Conservation (phyloP, 768 basidiomycete genomes). For the Russula sp. region DNA sequence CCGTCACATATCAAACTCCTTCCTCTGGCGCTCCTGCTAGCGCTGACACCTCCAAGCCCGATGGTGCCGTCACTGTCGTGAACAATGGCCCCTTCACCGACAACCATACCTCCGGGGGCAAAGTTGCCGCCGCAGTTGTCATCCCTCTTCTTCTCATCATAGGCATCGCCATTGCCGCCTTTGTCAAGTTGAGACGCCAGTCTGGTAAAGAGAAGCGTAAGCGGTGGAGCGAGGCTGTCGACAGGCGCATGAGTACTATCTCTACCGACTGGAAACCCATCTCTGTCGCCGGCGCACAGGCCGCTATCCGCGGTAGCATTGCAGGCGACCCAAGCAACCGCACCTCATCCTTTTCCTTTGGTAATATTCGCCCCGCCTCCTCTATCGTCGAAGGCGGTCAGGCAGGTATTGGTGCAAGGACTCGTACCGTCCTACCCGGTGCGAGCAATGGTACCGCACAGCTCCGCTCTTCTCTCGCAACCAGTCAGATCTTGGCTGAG, state of each 20-base stretch:
- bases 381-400: constrained; percentile 47
- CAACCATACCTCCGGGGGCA: constrained; percentile 46
- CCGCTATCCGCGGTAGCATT: constrained; percentile 69
- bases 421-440: constrained; percentile 33
- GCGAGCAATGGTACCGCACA: constrained; percentile 39
- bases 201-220: constrained; percentile 51
- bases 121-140: constrained; percentile 62
- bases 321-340: constrained; percentile 46
- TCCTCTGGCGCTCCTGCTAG: constrained; percentile 42
- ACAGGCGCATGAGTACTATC: constrained; percentile 82
- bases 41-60: constrained; percentile 44
- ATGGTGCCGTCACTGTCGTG: constrained; percentile 42
- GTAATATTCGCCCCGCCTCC: constrained; percentile 48
- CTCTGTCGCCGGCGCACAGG: constrained; percentile 63
- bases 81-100: constrained; percentile 37
- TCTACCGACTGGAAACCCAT: constrained; percentile 75
- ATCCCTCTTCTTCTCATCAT: constrained; percentile 58
- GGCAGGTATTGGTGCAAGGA: constrained; percentile 40
- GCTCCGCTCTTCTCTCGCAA: constrained; percentile 51
- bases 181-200: constrained; percentile 53
- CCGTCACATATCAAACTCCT: constrained; percentile 54
- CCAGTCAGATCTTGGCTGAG: constrained; percentile 42
- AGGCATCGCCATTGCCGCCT: constrained; percentile 44
- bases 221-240: constrained; percentile 63
- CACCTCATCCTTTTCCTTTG: constrained; percentile 55